Evolutionary conservation across 2,329 filamentous ascomycete genomes (phyloP), one percentile per base, ranked within the genome.

Genomic region (Xylariaceae sp.): DNA sequence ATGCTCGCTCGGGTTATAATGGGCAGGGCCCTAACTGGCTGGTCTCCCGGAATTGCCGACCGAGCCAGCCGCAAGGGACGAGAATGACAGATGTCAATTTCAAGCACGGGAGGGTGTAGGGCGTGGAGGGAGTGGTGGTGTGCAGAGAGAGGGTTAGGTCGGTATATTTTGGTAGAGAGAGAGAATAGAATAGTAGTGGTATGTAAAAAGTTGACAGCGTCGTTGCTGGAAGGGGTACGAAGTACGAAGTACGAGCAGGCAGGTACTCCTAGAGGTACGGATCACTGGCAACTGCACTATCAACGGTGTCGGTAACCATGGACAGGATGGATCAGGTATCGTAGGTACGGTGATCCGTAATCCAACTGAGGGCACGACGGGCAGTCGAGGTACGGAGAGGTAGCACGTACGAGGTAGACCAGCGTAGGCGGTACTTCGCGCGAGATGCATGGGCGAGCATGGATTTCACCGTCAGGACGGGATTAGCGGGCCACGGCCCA

Each of bases 21-120:
- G 50, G 51, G 15, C 17, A 48, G 15, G 11, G 23, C 34, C 23
- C 49, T 51, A 41, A 55, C 55, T 39, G 60, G 52, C 47, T 41
- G 51, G 34, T 63, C 62, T 64, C 60, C 61, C 57, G 61, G 50
- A 52, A 61, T 51, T 62, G 54, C 60, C 64, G 59, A 63, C 53
- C 59, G 57, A 51, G 59, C 57, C 58, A 58, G 59, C 54, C 57
- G 58, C 51, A 41, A 45, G 44, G 37, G 45, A 52, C 30, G 49
- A 13, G 50, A 39, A 54, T 56, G 37, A 58, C 55, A 39, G 30
- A 53, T 30, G 55, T 53, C 51, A 49, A 57, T 35, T 53, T 17
- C 41, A 41, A 23, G 8, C 7, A 35, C 10, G 23, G 37, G 15
- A 18, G 44, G 44, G 37, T 11, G 49, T 13, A 15, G 44, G 57